A percentile compares a stretch with the other conserved stretches of the same genome.
These are phyloP conservation scores for Gracilaria vermiculophylla DNA, from an alignment of 23 red algal species.

Conservation along the genomic window DNA sequence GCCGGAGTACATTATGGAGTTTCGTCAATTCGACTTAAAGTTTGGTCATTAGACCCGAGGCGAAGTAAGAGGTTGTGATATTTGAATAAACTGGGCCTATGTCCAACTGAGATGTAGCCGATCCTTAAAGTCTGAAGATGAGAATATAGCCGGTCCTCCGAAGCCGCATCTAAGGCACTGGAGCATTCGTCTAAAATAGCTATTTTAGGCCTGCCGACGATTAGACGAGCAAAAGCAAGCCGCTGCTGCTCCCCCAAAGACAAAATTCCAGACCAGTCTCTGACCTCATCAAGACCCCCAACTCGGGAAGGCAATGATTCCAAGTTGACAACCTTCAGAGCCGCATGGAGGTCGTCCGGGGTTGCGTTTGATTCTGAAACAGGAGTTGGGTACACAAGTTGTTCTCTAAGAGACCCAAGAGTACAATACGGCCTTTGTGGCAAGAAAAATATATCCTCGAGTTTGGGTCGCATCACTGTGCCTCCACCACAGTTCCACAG, in stretches of 20 bases:
- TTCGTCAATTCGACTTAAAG: slow-evolving; percentile 1
- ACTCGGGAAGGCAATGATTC: slow-evolving; percentile 49
- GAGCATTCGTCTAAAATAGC: slow-evolving; percentile 91
- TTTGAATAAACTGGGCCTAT: slow-evolving; percentile 72
- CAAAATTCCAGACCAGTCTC: slow-evolving; percentile 84
- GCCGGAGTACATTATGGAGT: background rate
- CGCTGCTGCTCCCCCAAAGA: slow-evolving; percentile 96
- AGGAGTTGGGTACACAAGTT: slow-evolving; percentile 87
- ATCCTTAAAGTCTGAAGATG: slow-evolving; percentile 47
- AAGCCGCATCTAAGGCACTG: slow-evolving; percentile 80
- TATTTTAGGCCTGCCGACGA: slow-evolving; percentile 61
- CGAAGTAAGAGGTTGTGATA: slow-evolving; percentile 83
- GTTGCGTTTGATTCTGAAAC: slow-evolving; percentile 20
- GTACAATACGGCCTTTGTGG: slow-evolving; percentile 98
- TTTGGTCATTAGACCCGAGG: slow-evolving; percentile 22
- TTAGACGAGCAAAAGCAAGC: slow-evolving; percentile 80
- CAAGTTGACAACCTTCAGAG: slow-evolving; percentile 72
- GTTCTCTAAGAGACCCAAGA: slow-evolving; percentile 82
- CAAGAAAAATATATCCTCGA: slow-evolving; percentile 86
- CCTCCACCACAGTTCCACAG: slow-evolving; percentile 80
- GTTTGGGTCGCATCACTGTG: slow-evolving; percentile 48
- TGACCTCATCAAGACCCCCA: slow-evolving; percentile 63
- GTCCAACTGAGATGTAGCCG: slow-evolving; percentile 77
- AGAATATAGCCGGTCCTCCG: slow-evolving; percentile 83
- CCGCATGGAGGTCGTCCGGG: slow-evolving; percentile 48